Conservation (phyloP, 352 stramenopile species). For the Pythium pyrilobum region DNA sequence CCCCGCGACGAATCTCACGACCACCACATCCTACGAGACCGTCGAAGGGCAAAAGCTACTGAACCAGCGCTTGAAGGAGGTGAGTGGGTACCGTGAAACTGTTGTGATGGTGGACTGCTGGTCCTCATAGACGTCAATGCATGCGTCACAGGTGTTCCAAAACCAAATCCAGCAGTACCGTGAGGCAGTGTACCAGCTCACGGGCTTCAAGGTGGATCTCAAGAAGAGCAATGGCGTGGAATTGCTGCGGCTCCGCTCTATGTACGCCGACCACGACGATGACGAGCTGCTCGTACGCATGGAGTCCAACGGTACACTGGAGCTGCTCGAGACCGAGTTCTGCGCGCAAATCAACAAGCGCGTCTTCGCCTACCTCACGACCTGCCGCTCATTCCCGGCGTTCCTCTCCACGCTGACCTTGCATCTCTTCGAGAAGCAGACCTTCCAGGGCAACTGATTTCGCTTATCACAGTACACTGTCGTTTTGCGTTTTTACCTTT, state of each 20-base stretch:
- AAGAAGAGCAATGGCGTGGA: constrained; percentile 77
- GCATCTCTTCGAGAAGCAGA: constrained; percentile 89
- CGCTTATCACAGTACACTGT: too few species aligned
- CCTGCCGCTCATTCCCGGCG: constrained; percentile 83
- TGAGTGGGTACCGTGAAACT: constrained; percentile 11
- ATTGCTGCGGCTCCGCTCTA: constrained; percentile 66
- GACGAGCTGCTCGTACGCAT: constrained; percentile 85
- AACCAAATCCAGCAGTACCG: constrained; percentile 88
- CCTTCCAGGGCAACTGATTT: constrained; percentile 53
- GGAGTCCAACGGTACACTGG: constrained; percentile 61
- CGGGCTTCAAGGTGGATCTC: constrained; percentile 85
- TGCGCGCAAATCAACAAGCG: constrained; percentile 57
- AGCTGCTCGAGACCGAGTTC: constrained; percentile 84
- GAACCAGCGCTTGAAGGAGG: constrained; percentile 86
- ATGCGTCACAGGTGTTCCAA: constrained; percentile 23
- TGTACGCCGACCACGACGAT: constrained; percentile 82
- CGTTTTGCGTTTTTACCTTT: too few species aligned
- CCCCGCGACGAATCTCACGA: constrained; percentile 44
- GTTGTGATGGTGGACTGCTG: too few species aligned
- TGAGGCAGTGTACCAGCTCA: constrained; percentile 86
- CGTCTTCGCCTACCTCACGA: constrained; percentile 63
- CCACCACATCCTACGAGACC: constrained; percentile 79
- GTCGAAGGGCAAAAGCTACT: constrained; percentile 82
- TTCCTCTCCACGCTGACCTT: constrained; percentile 88
- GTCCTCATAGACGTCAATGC: too few species aligned